Evolutionary conservation across 768 basidiomycete species (phyloP).

Genomic region (Pisolithus orientalis): DNA sequence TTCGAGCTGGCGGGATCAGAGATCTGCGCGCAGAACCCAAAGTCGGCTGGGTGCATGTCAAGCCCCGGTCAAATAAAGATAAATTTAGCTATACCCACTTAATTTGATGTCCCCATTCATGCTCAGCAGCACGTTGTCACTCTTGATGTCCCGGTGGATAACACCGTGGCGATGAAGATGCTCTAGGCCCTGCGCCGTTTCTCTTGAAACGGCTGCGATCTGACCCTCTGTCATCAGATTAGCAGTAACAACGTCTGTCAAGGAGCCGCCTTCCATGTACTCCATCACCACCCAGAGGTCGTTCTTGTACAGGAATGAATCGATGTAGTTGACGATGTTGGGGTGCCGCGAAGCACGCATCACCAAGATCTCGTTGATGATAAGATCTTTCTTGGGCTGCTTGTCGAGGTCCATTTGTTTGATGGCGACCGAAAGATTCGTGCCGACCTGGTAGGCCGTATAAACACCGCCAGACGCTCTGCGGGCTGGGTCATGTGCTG

Average conservation of each 20-base stretch:
- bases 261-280: slow-evolving; percentile 95
- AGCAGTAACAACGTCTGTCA: slow-evolving; percentile 89
- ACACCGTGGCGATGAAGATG: slow-evolving; percentile 95
- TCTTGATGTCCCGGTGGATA: slow-evolving; percentile 99
- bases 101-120: slow-evolving; percentile 96
- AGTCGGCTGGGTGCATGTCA: slow-evolving; percentile 60
- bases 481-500: slow-evolving; percentile 8
- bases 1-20: slow-evolving; percentile 86
- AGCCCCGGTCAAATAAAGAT: background rate
- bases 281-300: slow-evolving; percentile 99
- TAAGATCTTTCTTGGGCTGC: slow-evolving; percentile 98
- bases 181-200: slow-evolving; percentile 88
- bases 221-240: slow-evolving; percentile 97
- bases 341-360: slow-evolving; percentile 96
- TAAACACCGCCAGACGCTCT: slow-evolving; percentile 98
- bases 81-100: slow-evolving; percentile 52
- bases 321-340: slow-evolving; percentile 99
- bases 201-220: slow-evolving; percentile 93
- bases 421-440: slow-evolving; percentile 92
- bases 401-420: slow-evolving; percentile 99
- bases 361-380: slow-evolving; percentile 99
- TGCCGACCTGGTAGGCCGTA: slow-evolving; percentile 96
- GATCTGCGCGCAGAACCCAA: slow-evolving; percentile 98
- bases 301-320: slow-evolving; percentile 96
- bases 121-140: slow-evolving; percentile 91